These are phyloP conservation scores for Luzula sylvatica DNA, from an alignment of 176 grass and related monocot species.

Conservation along the genomic window DNA sequence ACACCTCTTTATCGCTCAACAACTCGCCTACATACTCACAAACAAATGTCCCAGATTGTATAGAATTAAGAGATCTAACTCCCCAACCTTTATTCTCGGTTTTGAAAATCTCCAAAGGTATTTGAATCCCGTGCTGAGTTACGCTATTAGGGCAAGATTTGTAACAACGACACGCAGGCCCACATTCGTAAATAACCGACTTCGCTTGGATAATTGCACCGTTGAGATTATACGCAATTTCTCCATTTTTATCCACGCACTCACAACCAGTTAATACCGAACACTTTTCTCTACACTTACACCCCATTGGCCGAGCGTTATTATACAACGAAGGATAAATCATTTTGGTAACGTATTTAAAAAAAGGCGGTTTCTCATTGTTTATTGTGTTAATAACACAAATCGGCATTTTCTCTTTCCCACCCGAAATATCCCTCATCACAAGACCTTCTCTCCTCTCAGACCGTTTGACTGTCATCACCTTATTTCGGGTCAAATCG, in stretches of 20 bases:
- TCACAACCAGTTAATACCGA: slow-evolving; percentile 33
- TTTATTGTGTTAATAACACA: slow-evolving; percentile 45
- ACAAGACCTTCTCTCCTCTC: slow-evolving; percentile 9
- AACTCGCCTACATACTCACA: slow-evolving; percentile 58
- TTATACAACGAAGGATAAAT: slow-evolving; percentile 25
- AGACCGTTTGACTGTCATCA: background rate
- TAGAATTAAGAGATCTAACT: slow-evolving; percentile 38
- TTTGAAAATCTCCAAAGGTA: slow-evolving; percentile 45
- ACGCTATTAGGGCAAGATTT: slow-evolving; percentile 37
- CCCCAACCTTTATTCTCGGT: slow-evolving; percentile 40
- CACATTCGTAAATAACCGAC: slow-evolving; percentile 47
- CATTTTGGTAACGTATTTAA: slow-evolving; percentile 39
- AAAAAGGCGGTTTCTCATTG: slow-evolving; percentile 16
- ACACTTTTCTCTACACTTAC: slow-evolving; percentile 47
- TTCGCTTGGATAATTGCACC: slow-evolving; percentile 33
- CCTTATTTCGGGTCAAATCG: slow-evolving; percentile 11
- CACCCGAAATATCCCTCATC: slow-evolving; percentile 38
- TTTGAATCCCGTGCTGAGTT: slow-evolving; percentile 37
- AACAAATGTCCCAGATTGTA: slow-evolving; percentile 43
- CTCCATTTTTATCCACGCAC: slow-evolving; percentile 51
- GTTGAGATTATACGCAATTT: slow-evolving; percentile 26
- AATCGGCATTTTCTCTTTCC: slow-evolving; percentile 49
- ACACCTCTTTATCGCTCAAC: slow-evolving; percentile 28
- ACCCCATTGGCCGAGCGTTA: slow-evolving; percentile 29
- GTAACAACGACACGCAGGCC: slow-evolving; percentile 40